Conservation (phyloP, 768 basidiomycete species). For the Clathrus columnatus region DNA sequence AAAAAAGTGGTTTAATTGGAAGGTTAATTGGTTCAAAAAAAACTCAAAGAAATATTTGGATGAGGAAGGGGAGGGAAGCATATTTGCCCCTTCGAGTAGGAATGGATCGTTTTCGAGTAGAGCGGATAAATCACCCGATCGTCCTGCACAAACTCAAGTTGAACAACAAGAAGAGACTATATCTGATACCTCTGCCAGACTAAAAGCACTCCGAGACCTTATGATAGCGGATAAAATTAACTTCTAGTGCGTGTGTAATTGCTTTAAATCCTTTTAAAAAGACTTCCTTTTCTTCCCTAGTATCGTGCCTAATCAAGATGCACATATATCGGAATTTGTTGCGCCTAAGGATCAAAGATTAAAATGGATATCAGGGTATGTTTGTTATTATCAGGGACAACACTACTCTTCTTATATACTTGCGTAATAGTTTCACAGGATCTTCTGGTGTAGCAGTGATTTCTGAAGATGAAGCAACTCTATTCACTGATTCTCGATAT, state of each 20-base stretch:
- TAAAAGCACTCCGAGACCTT: not conserved
- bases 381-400: constrained; percentile 4
- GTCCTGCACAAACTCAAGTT: not conserved
- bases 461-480: constrained; percentile 10
- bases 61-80: not conserved
- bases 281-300: constrained; percentile 28
- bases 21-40: not conserved
- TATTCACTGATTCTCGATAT: constrained; percentile 18
- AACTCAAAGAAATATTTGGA: not conserved
- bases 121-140: not conserved
- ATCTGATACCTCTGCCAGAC: not conserved
- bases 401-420: not conserved
- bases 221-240: not conserved
- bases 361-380: constrained; percentile 70
- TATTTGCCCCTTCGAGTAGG: not conserved
- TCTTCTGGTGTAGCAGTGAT: constrained; percentile 17
- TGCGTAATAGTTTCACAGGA: constrained; percentile 15
- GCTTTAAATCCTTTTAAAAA: not conserved
- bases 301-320: constrained; percentile 69
- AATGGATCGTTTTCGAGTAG: not conserved
- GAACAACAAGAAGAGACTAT: not conserved
- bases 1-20: not conserved
- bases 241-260: not conserved
- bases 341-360: constrained; percentile 66
- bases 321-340: constrained; percentile 78